phyloP scores from a whole-genome alignment of 352 stramenopile species.

The Phytophthora boehmeriae region DNA sequence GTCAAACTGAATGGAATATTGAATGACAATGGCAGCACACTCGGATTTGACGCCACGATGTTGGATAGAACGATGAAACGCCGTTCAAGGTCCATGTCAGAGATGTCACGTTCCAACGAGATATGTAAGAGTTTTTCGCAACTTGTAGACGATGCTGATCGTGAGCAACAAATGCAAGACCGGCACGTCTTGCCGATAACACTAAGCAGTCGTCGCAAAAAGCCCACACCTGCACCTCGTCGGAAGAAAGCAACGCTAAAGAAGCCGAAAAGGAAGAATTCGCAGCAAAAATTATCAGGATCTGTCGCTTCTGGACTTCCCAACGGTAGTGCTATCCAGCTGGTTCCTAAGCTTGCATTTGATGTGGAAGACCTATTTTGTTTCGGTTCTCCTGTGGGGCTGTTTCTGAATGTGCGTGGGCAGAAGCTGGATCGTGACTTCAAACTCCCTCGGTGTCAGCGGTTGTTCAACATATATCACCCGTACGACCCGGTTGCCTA shows the following conservation, averaged over 20 bases:
- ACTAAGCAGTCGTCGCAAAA: constrained; percentile 9
- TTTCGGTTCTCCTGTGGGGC: constrained; percentile 89
- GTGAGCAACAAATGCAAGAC: constrained; percentile 12
- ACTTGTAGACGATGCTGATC: constrained; percentile 3
- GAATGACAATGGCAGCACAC: constrained; percentile 20
- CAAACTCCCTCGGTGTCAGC: constrained; percentile 74
- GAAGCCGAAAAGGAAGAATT: constrained; percentile 19
- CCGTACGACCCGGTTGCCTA: constrained; percentile 95
- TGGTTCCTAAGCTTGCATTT: constrained; percentile 74
- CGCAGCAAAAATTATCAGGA: constrained; percentile 15
- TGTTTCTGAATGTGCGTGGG: constrained; percentile 93
- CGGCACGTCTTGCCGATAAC: constrained; percentile 10
- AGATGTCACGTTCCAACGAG: constrained; percentile 30
- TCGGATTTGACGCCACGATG: constrained; percentile 44
- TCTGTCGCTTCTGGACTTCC: constrained; percentile 14
- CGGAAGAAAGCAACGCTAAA: constrained; percentile 28
- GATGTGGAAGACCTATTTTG: constrained; percentile 89
- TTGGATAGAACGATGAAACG: constrained; percentile 31
- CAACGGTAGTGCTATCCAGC: constrained; percentile 13
- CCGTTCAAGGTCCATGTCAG: constrained; percentile 52
- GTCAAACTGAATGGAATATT: constrained; percentile 4
- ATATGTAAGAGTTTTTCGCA: constrained; percentile 25
- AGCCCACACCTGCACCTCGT: background rate
- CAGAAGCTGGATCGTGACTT: constrained; percentile 77
- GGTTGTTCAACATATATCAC: constrained; percentile 96